These are phyloP conservation scores for Termitomyces sp. DNA, from an alignment of 768 basidiomycete species.

Conservation along the genomic window DNA sequence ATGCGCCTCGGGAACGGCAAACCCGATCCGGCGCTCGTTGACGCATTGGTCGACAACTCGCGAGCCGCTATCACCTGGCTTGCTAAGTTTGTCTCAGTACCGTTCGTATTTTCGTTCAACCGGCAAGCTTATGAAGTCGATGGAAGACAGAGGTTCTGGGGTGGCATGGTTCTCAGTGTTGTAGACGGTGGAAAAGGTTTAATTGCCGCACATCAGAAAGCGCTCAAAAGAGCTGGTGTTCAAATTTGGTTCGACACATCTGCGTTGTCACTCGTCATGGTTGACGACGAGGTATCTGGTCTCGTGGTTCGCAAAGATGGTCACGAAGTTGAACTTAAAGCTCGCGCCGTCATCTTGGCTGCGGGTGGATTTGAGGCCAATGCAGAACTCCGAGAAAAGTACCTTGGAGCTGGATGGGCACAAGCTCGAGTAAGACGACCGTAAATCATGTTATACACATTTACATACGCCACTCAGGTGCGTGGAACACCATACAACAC, in stretches of 20 bases:
- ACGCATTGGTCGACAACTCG: conserved; percentile 47
- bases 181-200: conserved; percentile 65
- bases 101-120: conserved; percentile 56
- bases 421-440: conserved; percentile 41
- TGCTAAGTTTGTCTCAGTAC: conserved; percentile 39
- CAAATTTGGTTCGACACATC: conserved; percentile 53
- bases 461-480: conserved; percentile 31
- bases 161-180: conserved; percentile 58
- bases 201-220: conserved; percentile 47
- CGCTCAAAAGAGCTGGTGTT: conserved; percentile 44
- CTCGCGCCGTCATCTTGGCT: conserved; percentile 51
- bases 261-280: conserved; percentile 32
- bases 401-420: conserved; percentile 57
- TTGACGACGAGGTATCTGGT: conserved; percentile 37
- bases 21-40: conserved; percentile 44
- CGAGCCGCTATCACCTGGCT: conserved; percentile 57
- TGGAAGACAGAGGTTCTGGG: conserved; percentile 65
- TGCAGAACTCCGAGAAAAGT: conserved; percentile 38
- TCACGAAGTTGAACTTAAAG: conserved; percentile 25
- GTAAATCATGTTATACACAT: not conserved
- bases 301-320: conserved; percentile 37
- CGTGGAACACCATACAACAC: conserved; percentile 69
- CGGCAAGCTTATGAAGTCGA: conserved; percentile 63
- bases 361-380: conserved; percentile 66
- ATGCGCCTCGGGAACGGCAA: conserved; percentile 50